These are phyloP conservation scores for Thielaviopsis euricoi DNA, from an alignment of 2,329 filamentous ascomycete genomes.

Conservation along the genomic window DNA sequence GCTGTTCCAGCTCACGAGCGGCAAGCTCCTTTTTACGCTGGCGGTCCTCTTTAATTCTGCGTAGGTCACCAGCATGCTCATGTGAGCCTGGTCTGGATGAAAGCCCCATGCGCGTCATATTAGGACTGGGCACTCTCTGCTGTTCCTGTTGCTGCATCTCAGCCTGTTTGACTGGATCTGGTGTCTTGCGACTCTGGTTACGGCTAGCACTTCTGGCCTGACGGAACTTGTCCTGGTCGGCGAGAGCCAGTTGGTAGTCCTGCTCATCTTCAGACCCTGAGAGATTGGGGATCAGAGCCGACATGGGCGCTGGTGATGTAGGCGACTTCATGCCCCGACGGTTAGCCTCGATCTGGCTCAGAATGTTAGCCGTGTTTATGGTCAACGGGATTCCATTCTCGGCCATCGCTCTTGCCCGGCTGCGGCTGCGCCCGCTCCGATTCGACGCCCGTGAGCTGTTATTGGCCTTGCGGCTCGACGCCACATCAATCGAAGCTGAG, in stretches of 20 bases:
- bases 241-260: slow-evolving; percentile 35
- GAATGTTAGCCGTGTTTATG: slow-evolving; percentile 23
- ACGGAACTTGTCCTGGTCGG: slow-evolving; percentile 38
- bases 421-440: slow-evolving; percentile 17
- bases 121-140: background rate
- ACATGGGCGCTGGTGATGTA: slow-evolving; percentile 35
- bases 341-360: slow-evolving; percentile 14
- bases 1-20: slow-evolving; percentile 74
- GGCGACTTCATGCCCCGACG: slow-evolving; percentile 4
- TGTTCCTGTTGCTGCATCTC: background rate
- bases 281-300: slow-evolving; percentile 32
- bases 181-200: slow-evolving; percentile 17
- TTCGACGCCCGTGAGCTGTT: slow-evolving; percentile 28
- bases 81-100: slow-evolving; percentile 25
- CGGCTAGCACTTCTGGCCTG: slow-evolving; percentile 36
- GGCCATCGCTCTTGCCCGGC: background rate
- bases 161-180: slow-evolving; percentile 14
- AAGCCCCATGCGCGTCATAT: background rate
- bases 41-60: slow-evolving; percentile 40
- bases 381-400: slow-evolving; percentile 44
- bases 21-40: slow-evolving; percentile 56
- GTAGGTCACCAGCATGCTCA: slow-evolving; percentile 36
- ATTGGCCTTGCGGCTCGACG: slow-evolving; percentile 12
- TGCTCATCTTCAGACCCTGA: slow-evolving; percentile 49
- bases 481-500: slow-evolving; percentile 12